Base-by-base conservation (phyloP, 2,329 filamentous ascomycete genomes). In the Penicillium thymicola region DNA sequence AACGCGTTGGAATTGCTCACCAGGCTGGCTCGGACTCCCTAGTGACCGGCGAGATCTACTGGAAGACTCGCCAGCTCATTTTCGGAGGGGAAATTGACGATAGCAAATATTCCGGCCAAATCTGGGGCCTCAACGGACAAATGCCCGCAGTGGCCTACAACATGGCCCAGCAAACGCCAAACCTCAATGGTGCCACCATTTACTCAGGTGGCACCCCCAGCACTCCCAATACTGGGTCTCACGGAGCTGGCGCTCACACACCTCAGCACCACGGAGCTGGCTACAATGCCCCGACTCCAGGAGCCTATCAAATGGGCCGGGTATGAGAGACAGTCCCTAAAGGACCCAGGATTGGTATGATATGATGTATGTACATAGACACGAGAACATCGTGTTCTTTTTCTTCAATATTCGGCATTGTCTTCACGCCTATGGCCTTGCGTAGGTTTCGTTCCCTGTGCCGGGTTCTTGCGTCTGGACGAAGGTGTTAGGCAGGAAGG, bases 11-110 rank as follows among this genome's bases (percentile, higher is more conserved):
- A 11, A 85, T 87, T 34, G 89, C 91, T 50, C 94, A 99, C 73
- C 92, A 96, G 71, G 94, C 92, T 38, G 94, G 93, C 28, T 96
- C 90, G 0, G 94, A 99, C 74, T 93, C 92, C 21, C 84, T 97
- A 66, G 84, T 99, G 30, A 99, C 94, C 0, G 94, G 94, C 47
- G 88, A 89, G 66, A 91, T 97, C 30, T 99, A 97, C 77, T 99
- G 96, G 84, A 89, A 92, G 68, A 89, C 97, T 81, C 86, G 88
- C 58, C 88, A 92, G 70, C 87, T 90, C 70, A 90, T 97, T 62
- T 97, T 96, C 76, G 88, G 89, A 66, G 89, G 89, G 59, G 82
- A 86, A 25, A 89, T 97, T 45, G 86, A 90, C 7, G 85, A 89
- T 30, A 89, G 82, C 34, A 81, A 95, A 65, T 91, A 95, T 63